Conservation (phyloP, 371 early-diverging fungal species). For the Actinomucor elegans region DNA sequence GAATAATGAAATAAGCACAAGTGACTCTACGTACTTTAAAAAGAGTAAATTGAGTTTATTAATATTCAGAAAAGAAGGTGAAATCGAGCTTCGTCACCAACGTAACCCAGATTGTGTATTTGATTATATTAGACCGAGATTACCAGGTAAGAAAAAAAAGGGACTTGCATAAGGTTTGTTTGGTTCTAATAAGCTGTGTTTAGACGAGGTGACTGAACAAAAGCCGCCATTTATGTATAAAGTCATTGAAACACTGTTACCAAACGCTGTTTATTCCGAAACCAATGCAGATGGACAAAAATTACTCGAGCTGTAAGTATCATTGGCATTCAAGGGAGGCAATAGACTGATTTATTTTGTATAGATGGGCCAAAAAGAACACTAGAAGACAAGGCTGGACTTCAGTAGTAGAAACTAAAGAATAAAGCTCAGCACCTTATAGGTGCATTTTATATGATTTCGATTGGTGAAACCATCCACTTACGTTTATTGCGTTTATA, state of each 20-base stretch:
- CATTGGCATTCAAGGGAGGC: no score
- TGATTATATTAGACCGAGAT: constrained; percentile 81
- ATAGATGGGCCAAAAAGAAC: constrained; percentile 54
- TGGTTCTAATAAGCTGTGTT: not conserved
- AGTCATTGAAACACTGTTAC: constrained; percentile 87
- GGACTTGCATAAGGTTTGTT: not conserved
- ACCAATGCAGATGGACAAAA: constrained; percentile 64
- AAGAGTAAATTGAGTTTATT: constrained; percentile 84
- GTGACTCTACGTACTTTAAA: constrained; percentile 70
- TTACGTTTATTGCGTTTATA: no score
- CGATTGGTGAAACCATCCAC: no score
- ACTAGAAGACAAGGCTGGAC: constrained; percentile 57
- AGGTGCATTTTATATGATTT: not conserved
- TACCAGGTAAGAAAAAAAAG: constrained; percentile 32
- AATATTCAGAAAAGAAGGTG: constrained; percentile 86
- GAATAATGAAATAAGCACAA: constrained; percentile 78
- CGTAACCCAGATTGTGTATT: constrained; percentile 92
- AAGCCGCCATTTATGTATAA: constrained; percentile 84
- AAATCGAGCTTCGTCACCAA: constrained; percentile 89
- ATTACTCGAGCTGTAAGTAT: constrained; percentile 72
- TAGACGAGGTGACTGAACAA: constrained; percentile 66
- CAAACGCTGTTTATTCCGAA: constrained; percentile 69
- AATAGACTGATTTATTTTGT: no score
- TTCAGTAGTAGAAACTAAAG: constrained; percentile 20
- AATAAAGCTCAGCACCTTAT: not conserved